Evolutionary conservation across 129 eudicot genomes (phyloP).

Genomic region (Pulicaria dysenterica): DNA sequence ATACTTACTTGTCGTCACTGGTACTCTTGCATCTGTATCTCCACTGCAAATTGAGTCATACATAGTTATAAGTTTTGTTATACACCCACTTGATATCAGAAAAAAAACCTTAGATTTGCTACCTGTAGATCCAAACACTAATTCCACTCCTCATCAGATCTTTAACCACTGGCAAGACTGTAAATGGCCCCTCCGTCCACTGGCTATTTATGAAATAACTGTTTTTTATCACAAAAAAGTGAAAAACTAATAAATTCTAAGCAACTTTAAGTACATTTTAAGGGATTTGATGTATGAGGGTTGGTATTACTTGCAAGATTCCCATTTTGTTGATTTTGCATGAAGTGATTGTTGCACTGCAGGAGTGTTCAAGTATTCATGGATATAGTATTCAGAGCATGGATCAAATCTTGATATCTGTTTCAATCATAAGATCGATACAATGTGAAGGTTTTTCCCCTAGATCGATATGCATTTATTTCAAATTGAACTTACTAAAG

Average conservation of each 20-base stretch:
- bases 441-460: not conserved
- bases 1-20: conserved; percentile 46
- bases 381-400: conserved; percentile 43
- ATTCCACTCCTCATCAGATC: conserved; percentile 54
- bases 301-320: conserved; percentile 47
- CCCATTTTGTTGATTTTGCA: conserved; percentile 49
- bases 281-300: not conserved
- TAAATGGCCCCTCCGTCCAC: conserved; percentile 40
- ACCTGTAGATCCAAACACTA: conserved; percentile 65
- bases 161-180: conserved; percentile 50
- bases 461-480: not conserved
- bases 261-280: not conserved
- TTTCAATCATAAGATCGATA: conserved; percentile 7
- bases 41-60: conserved; percentile 41
- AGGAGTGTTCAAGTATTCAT: conserved; percentile 45
- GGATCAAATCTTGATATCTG: conserved; percentile 55
- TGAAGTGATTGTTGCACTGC: conserved; percentile 57
- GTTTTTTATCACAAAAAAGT: conserved; percentile 3
- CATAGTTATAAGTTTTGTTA: not conserved
- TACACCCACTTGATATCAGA: not conserved
- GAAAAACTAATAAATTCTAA: not conserved
- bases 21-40: conserved; percentile 49
- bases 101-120: not conserved
- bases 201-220: not conserved
- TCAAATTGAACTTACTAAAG: conserved; percentile 28